Evolutionary conservation across 1,139 yeast genomes (phyloP).

Genomic region (Suhomyces bolitotheri): DNA sequence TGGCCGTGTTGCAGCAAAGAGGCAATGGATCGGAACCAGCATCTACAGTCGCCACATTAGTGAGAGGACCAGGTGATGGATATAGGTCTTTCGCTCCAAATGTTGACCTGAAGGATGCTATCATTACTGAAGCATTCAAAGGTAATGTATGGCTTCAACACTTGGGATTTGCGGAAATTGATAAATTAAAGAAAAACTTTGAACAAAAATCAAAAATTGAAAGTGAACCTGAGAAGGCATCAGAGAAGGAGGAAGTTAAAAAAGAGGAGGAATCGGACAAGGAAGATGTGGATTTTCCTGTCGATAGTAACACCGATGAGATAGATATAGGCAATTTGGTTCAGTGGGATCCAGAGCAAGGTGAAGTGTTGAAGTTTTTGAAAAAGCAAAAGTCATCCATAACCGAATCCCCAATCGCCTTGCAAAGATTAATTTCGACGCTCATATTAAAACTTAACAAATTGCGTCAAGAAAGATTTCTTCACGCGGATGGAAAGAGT

Average conservation of each 20-base stretch:
- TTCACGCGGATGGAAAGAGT: conserved; percentile 31
- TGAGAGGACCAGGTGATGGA: conserved; percentile 38
- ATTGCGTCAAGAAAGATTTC: conserved; percentile 60
- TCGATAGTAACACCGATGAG: conserved; percentile 13
- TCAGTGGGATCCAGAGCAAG: conserved; percentile 39
- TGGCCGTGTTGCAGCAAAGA: conserved; percentile 17
- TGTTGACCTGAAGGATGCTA: conserved; percentile 68
- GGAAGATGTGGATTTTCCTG: conserved; percentile 7
- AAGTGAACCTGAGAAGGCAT: conserved; percentile 1
- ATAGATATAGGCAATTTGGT: conserved; percentile 37
- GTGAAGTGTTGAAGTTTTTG: conserved; percentile 28
- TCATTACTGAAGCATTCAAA: conserved; percentile 62
- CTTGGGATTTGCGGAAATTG: conserved; percentile 56
- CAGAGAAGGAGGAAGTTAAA: conserved; percentile 10
- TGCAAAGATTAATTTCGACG: conserved; percentile 56
- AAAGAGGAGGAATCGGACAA: conserved; percentile 5
- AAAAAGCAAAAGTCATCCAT: conserved; percentile 29
- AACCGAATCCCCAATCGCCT: conserved; percentile 27
- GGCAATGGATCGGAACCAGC: conserved; percentile 13
- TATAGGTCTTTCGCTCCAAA: conserved; percentile 78
- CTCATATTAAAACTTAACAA: conserved; percentile 59
- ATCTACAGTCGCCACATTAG: conserved; percentile 13
- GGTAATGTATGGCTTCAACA: conserved; percentile 79
- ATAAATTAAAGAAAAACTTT: conserved; percentile 34
- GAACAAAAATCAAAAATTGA: conserved; percentile 2